phyloP scores from a whole-genome alignment of 2,329 filamentous ascomycete genomes.

The Trichophyton schoenleinii region DNA sequence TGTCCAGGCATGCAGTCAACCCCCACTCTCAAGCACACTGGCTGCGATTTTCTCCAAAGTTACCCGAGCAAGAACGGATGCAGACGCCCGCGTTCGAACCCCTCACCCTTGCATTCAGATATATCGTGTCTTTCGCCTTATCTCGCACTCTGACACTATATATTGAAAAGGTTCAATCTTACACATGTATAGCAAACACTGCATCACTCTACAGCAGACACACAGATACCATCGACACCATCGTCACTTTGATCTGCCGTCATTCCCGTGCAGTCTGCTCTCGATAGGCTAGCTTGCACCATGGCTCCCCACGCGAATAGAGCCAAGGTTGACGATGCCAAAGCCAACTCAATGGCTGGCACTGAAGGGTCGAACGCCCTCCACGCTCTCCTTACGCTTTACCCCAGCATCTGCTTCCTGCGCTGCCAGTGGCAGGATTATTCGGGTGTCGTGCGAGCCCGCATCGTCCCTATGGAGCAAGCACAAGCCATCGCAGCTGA shows the following conservation, averaged over 20 bases:
- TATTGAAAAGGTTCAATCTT: background rate
- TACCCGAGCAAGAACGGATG: too few relatives aligned
- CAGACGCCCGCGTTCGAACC: too few relatives aligned
- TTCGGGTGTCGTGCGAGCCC: slow-evolving; percentile 3
- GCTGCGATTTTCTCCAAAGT: too few relatives aligned
- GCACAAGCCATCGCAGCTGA: background rate
- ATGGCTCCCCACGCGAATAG: slow-evolving; percentile 1
- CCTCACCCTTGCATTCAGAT: background rate
- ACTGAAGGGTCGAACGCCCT: background rate
- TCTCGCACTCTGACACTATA: background rate
- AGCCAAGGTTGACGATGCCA: background rate
- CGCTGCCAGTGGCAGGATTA: slow-evolving; percentile 5
- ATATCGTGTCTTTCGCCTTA: background rate
- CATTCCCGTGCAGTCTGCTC: background rate
- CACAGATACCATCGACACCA: background rate
- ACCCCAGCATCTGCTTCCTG: background rate
- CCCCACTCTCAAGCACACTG: too few relatives aligned
- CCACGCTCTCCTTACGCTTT: background rate
- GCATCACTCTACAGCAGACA: background rate
- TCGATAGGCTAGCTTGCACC: background rate
- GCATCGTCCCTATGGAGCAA: background rate
- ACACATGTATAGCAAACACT: background rate
- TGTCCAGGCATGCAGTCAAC: too few relatives aligned
- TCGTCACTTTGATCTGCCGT: background rate
- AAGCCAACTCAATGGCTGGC: background rate